phyloP scores from a whole-genome alignment of 1,284 basidiomycete species.

The Rhodofomes roseus region DNA sequence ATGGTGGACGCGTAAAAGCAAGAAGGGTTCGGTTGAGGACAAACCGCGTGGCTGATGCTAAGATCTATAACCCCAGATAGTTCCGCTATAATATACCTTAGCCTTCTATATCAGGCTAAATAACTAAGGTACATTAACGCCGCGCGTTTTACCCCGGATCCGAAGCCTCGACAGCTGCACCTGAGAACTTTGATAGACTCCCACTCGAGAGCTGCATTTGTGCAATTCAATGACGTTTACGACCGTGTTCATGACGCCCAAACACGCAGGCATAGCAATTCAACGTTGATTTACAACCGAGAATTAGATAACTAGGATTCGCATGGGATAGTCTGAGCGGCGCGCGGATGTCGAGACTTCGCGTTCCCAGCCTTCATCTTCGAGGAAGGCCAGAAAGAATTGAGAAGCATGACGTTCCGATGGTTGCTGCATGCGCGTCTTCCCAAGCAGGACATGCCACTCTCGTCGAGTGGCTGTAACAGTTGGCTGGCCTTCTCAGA shows the following conservation, averaged over 20 bases:
- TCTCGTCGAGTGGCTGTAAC: not conserved
- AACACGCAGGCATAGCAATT: no score
- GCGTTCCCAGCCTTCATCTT: not conserved
- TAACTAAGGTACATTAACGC: not conserved
- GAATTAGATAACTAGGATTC: no score
- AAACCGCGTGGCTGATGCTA: slow-evolving; percentile 6
- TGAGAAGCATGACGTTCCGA: not conserved
- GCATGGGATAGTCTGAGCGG: no score
- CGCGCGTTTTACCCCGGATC: not conserved
- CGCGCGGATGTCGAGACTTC: not conserved
- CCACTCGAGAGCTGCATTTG: not conserved
- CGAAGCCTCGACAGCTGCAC: not conserved
- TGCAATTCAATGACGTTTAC: not conserved
- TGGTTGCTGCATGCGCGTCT: not conserved
- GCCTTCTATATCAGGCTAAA: not conserved
- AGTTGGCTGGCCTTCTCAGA: not conserved
- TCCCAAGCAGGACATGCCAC: not conserved
- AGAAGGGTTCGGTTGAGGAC: slow-evolving; percentile 1
- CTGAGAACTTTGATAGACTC: not conserved
- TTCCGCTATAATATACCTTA: not conserved
- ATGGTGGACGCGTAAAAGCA: slow-evolving; percentile 17
- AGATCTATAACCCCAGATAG: slow-evolving; percentile 3
- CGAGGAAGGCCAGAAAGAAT: not conserved
- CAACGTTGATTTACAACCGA: no score
- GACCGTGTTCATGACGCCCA: not conserved